Evolutionary conservation across 192 early-diverging fungal species (phyloP), one percentile per base, ranked within the genome.

Genomic region (Gryganskiella cystojenkinii): DNA sequence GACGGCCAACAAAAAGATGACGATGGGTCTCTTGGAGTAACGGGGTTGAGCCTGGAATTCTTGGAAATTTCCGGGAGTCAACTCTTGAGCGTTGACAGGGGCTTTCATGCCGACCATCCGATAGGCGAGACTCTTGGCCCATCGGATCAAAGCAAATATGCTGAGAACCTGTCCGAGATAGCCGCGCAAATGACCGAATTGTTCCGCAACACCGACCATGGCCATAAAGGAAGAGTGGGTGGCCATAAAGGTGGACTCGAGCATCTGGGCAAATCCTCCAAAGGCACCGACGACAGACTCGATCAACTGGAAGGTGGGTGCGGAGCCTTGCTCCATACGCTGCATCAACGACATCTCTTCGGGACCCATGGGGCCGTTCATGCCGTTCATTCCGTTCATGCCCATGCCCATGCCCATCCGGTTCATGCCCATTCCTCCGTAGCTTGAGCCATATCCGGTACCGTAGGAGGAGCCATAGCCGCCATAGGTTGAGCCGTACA

Each of bases 161-260:
- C 92, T 92, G 19, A 99, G 83, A 4, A 95, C 86, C 62, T 95
- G 91, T 13, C 95, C 91, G 2, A 99, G 85, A 51, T 96, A 96
- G 34, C 79, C 87, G 30, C 94, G 87, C 24, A 99, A 75, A 79
- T 94, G 87, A n/a, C 96, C 94, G 65, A 99, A 93, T 80, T 99
- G 98, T 64, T 99, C 98, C 45, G 94, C 95, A n/a, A 99, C 95
- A 35, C 96, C 98, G 19, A 98, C 90, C 89, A 99, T 96, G 17
- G 96, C 94, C 94, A 97, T 93, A 59, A 94, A 94, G 10, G 87
- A 92, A 11, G 93, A 94, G 74, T 96, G 93, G 0, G 98, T 99
- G 20, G 98, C 96, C 85, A 95, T 92, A 75, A 96, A 98, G 7
- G 98, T 99, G 1, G 94, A 96, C 61, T 98, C 98, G 34, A 99